A percentile compares a stretch with the other conserved stretches of the same genome.
Evolutionary conservation across 2,329 filamentous ascomycete genomes (phyloP).

Genomic region (Colletotrichum coccodes): DNA sequence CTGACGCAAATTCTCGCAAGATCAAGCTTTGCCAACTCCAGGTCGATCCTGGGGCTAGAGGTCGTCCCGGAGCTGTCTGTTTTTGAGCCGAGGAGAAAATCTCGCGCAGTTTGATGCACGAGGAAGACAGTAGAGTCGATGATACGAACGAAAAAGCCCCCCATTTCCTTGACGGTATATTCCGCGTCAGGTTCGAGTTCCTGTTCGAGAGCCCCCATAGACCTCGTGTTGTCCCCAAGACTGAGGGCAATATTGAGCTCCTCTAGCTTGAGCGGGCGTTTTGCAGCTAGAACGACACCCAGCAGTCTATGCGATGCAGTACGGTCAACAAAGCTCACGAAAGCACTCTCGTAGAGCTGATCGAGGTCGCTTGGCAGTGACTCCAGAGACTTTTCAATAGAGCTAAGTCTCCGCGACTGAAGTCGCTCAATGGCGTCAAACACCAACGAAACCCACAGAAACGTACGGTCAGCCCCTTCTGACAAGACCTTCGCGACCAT

Average conservation of each 20-base stretch:
- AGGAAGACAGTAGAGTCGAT: constrained; percentile 10
- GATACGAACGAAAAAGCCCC: constrained; percentile 23
- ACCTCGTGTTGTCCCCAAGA: background rate
- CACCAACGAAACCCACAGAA: constrained; percentile 20
- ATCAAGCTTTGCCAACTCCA: background rate
- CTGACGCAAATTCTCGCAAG: background rate
- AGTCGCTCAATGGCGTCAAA: constrained; percentile 9
- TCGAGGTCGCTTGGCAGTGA: background rate
- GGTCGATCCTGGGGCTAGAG: background rate
- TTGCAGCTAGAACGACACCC: constrained; percentile 1
- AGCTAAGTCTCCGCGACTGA: constrained; percentile 11
- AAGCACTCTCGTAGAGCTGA: constrained; percentile 15
- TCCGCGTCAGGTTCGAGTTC: constrained; percentile 16
- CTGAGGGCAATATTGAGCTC: constrained; percentile 21
- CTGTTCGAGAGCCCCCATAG: background rate
- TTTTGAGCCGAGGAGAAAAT: background rate
- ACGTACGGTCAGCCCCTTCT: background rate
- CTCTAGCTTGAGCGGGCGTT: background rate
- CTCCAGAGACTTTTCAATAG: background rate
- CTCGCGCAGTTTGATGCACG: constrained; percentile 23
- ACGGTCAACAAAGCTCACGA: background rate
- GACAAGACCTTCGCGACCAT: background rate
- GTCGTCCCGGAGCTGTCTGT: no score
- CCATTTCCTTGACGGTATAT: constrained; percentile 17
- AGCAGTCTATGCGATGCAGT: background rate